Base-by-base conservation (phyloP, 352 stramenopile genomes). In the Sclerospora graminicola region DNA sequence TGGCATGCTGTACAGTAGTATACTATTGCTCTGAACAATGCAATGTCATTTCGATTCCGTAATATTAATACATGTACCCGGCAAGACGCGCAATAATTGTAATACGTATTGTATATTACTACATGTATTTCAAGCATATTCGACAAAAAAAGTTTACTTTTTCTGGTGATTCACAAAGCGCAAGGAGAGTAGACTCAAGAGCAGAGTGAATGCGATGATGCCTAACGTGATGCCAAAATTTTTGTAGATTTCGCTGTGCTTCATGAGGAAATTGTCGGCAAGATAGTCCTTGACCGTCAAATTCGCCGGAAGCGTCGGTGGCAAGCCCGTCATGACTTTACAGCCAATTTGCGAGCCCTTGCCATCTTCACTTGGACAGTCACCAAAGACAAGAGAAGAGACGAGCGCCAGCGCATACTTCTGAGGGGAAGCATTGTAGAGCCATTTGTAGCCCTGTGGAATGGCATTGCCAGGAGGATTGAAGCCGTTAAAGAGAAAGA, bases 161-260 rank as follows among this genome's bases (percentile, higher is more conserved):
- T 73, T 69, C 26, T 73, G 63, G 19, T 65, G 57, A 29, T 67
- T 69, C 8, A 54, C 54, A 36, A 39, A 69, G 38, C 38, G 63
- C 24, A 54, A 14, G 3, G 46, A 28, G 0, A 47, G 26, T 16
- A 54, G 21, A 16, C 27, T 48, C 6, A 69, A 16, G 13, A 65
- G 2, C 5, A 51, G 51, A 14, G 45, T 58, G 11, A 64, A 0
- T 13, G 67, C 35, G 11, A 73, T 63, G 43, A 63, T 55, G 14
- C 23, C 51, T 1, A 69, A 13, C 1, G 54, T 21, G 29, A 73
- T 45, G 1, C 36, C 45, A 23, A 58, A 61, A 35, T 69, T 57
- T 15, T 46, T 42, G 21, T 26, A 52, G 14, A 63, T 45, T 18
- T 63, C 42, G 15, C 40, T 56, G 49, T 67, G 56, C 11, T 73